Evolutionary conservation across 768 basidiomycete genomes (phyloP).

Genomic region (Dioszegia crocea): DNA sequence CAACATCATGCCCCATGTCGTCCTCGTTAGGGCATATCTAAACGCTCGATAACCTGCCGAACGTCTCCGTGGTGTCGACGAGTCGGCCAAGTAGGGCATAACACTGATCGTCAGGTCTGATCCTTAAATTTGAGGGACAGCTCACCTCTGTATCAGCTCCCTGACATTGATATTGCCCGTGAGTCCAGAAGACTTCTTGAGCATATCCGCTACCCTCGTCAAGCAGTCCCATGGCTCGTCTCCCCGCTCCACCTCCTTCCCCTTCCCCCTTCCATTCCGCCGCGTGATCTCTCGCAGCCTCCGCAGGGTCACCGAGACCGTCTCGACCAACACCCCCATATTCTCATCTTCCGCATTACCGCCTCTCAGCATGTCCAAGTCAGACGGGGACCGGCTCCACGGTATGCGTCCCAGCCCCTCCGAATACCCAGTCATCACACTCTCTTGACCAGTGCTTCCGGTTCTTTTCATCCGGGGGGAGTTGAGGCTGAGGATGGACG

Average conservation of each 20-base stretch:
- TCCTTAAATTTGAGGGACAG: not conserved
- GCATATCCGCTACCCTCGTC: conserved; percentile 27
- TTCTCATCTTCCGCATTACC: conserved; percentile 19
- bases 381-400: not conserved
- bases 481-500: not conserved
- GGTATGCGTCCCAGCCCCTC: not conserved
- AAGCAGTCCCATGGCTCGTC: conserved; percentile 32
- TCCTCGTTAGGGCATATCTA: conserved; percentile 70
- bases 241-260: conserved; percentile 24
- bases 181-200: conserved; percentile 66
- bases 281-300: conserved; percentile 17
- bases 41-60: conserved; percentile 79
- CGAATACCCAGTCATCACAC: not conserved
- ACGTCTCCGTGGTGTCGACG: conserved; percentile 65
- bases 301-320: conserved; percentile 12
- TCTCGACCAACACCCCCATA: conserved; percentile 15
- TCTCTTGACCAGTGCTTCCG: conserved; percentile 8
- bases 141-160: conserved; percentile 56
- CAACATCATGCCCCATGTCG: conserved; percentile 65
- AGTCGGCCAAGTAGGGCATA: conserved; percentile 73
- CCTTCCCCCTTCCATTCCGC: conserved; percentile 19
- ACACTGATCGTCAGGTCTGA: conserved; percentile 55
- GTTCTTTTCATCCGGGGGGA: not conserved
- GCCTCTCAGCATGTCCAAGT: not conserved
- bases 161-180: conserved; percentile 67